Evolutionary conservation across 139 green algal species (phyloP).

Genomic region (Chlorella sorokiniana): DNA sequence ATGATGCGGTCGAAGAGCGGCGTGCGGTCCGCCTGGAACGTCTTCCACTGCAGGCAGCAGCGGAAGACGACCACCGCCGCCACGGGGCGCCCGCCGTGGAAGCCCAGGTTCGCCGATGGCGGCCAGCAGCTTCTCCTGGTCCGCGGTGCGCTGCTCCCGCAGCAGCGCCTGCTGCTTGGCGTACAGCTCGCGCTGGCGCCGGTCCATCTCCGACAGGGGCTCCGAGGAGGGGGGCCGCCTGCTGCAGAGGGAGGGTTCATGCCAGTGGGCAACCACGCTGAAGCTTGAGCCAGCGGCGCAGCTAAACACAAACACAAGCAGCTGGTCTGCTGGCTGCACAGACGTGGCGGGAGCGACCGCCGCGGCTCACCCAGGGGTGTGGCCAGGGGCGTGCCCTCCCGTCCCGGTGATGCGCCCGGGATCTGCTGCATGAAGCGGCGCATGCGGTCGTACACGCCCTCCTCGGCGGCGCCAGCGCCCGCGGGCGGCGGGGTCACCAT

Average conservation of each 20-base stretch:
- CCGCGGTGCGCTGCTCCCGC: constrained; percentile 78
- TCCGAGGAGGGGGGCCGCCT: constrained; percentile 14
- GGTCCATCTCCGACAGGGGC: constrained; percentile 70
- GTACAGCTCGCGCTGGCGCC: constrained; percentile 80
- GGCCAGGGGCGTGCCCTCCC: constrained; percentile 18
- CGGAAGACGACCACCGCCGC: constrained; percentile 91
- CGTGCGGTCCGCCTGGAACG: constrained; percentile 92
- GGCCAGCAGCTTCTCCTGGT: constrained; percentile 88
- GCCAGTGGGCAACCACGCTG: too few relatives aligned
- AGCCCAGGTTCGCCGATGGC: constrained; percentile 78
- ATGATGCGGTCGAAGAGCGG: constrained; percentile 97
- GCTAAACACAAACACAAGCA: background rate
- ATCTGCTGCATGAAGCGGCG: constrained; percentile 46
- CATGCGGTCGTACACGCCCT: constrained; percentile 55
- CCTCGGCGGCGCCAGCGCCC: background rate
- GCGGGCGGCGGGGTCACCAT: background rate
- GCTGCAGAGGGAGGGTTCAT: background rate
- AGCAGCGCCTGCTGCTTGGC: constrained; percentile 86
- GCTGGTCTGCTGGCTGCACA: background rate
- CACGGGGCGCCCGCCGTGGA: constrained; percentile 82
- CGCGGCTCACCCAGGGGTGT: constrained; percentile 1
- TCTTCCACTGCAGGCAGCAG: constrained; percentile 87
- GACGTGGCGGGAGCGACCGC: too few relatives aligned
- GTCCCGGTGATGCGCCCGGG: constrained; percentile 12
- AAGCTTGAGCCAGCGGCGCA: too few relatives aligned